phyloP scores from a whole-genome alignment of 345 rosid species.

The Eucalyptus sideroxylon region DNA sequence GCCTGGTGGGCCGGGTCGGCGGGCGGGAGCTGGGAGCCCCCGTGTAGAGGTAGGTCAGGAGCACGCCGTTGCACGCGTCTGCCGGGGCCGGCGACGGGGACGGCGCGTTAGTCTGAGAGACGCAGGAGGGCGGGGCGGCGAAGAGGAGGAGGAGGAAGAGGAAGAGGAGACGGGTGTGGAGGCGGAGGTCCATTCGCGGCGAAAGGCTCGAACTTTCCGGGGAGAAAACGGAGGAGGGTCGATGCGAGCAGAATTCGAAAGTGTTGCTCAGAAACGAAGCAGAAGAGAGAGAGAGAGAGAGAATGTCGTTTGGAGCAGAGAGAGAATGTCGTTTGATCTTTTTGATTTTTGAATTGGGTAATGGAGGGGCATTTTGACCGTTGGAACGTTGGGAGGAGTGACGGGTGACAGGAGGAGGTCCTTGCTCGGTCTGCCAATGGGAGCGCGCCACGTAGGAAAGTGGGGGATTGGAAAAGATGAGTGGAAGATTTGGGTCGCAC shows the following conservation, averaged over 20 bases:
- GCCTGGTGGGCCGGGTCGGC: conserved; percentile 48
- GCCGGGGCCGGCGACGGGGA: conserved; percentile 26
- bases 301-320: not conserved
- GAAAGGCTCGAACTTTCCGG: not conserved
- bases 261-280: not conserved
- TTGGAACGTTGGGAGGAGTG: not conserved
- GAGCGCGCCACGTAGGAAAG: not conserved
- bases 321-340: not conserved
- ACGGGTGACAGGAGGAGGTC: not conserved
- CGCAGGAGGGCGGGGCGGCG: not conserved
- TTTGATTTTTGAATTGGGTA: not conserved
- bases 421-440: not conserved
- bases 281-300: not conserved
- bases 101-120: conserved; percentile 18
- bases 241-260: not conserved
- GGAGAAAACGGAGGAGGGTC: not conserved
- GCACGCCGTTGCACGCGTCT: conserved; percentile 51
- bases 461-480: not conserved
- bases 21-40: conserved; percentile 52
- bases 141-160: not conserved
- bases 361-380: not conserved
- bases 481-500: not conserved
- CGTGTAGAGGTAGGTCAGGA: conserved; percentile 38
- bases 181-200: not conserved
- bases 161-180: not conserved